Base-by-base conservation (phyloP, 805 yeast species). In the Sugiyamaella lignohabitans region DNA sequence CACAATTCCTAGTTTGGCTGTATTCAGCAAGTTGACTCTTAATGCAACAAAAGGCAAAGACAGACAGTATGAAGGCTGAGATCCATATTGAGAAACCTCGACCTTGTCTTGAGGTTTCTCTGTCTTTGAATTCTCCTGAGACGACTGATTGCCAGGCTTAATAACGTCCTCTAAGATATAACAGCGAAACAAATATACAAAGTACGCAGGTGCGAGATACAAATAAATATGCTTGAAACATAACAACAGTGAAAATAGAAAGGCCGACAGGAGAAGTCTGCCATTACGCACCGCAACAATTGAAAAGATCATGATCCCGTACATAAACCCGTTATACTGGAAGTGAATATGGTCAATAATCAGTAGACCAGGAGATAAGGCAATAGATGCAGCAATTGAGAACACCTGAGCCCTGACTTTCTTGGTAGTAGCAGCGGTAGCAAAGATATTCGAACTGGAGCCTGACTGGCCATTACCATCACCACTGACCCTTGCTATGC, bases 191-290 rank as follows among this genome's bases (percentile, higher is more conserved):
- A 93, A 66, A 58, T 77, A 89, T 3, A 83, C 80, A 63, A 89
- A 87, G 59, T 84, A 91, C 1, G 97, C 94, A 1, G 98, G 98
- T 0, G 98, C 96, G 56, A 93, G 71, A 63, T 89, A 93, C 40
- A 93, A 69, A 66, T 85, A 93, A 42, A 91, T 91, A 65, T 91
- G 98, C 62, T 93, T 93, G 72, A 93, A 93, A 62, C 98, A 91
- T 21, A 93, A 71, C 27, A 93, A 74, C 2, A 78, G 72, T 0
- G 94, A 70, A 66, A 91, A 93, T 66, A 80, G 72, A 41, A 75
- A 69, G 2, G 69, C 73, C 1, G 88, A 75, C 62, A 69, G 57
- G 38, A 86, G 67, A 59, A 78, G 73, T 45, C 71, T 71, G 29
- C 74, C 64, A 45, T 78, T 66, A 49, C 80, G 75, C 1, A 93